phyloP scores from a whole-genome alignment of 2,329 filamentous ascomycete species.

The Clonostachys sp. region DNA sequence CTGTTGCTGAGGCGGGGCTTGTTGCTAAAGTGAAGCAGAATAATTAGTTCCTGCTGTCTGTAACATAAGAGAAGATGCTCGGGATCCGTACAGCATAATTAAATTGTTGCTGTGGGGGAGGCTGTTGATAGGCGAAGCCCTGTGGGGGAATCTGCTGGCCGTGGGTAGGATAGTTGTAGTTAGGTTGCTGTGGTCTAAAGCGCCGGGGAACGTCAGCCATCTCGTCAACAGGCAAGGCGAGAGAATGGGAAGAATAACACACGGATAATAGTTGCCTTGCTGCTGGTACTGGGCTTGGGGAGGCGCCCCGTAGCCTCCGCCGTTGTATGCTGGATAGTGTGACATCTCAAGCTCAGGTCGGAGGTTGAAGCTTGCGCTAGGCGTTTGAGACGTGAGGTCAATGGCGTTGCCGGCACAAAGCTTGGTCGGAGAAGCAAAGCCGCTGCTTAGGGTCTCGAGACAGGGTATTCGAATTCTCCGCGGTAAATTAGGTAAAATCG shows the following conservation, averaged over 20 bases:
- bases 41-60: conserved; percentile 1
- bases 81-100: conserved; percentile 28
- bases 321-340: conserved; percentile 55
- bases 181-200: conserved; percentile 28
- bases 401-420: not conserved
- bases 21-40: conserved; percentile 15
- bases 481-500: no score
- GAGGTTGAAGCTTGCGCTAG: no score
- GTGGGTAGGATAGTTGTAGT: conserved; percentile 38
- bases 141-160: no score
- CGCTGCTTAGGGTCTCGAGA: no score
- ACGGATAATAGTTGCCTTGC: conserved; percentile 45
- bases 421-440: not conserved
- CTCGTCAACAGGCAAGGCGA: not conserved
- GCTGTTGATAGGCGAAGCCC: conserved; percentile 25
- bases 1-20: conserved; percentile 33
- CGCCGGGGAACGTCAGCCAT: not conserved
- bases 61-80: not conserved
- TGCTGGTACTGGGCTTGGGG: conserved; percentile 34
- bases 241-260: conserved; percentile 17
- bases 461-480: no score
- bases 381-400: not conserved
- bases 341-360: conserved; percentile 42
- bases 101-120: conserved; percentile 43
- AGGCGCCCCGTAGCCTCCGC: conserved; percentile 34